A percentile compares a stretch with the other conserved stretches of the same genome.
Conservation (phyloP, 2,329 filamentous ascomycete genomes). For the Aaosphaeria arxii region DNA sequence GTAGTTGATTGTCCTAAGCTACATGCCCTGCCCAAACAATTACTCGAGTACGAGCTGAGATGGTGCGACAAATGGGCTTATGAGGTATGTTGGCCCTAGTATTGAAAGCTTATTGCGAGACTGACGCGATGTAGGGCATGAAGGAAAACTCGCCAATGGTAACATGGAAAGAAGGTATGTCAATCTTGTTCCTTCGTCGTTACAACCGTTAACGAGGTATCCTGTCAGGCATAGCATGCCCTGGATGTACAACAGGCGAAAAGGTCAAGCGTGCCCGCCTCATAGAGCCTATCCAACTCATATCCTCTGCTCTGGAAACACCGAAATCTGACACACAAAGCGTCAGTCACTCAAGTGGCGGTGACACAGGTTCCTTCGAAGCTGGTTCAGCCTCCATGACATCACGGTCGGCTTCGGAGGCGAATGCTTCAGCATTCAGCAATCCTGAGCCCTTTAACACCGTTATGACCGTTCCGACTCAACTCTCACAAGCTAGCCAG, state of each 20-base stretch:
- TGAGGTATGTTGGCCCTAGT: constrained; percentile 17
- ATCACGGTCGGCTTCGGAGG: constrained; percentile 14
- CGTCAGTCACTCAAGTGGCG: constrained; percentile 17
- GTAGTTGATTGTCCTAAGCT: constrained; percentile 34
- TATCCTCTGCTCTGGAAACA: constrained; percentile 17
- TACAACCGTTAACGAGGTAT: too few relatives aligned
- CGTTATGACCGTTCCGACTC: constrained; percentile 9
- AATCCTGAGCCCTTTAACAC: constrained; percentile 14
- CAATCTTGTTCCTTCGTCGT: neutral
- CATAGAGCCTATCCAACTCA: constrained; percentile 30
- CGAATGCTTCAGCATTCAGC: constrained; percentile 11
- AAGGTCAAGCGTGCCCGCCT: constrained; percentile 33
- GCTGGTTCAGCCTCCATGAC: constrained; percentile 10
- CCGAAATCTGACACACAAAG: constrained; percentile 17
- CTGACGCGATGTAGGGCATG: constrained; percentile 10
- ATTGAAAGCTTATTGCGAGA: neutral
- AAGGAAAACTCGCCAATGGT: constrained; percentile 18
- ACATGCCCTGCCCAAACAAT: constrained; percentile 26
- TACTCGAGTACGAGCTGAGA: constrained; percentile 29
- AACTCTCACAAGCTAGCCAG: constrained; percentile 8
- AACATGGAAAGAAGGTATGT: constrained; percentile 25
- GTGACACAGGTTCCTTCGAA: constrained; percentile 16
- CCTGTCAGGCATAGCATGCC: constrained; percentile 21
- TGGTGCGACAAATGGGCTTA: constrained; percentile 28
- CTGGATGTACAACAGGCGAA: constrained; percentile 26